Base-by-base conservation (phyloP, 192 early-diverging fungal genomes). In the Backusella westeae region DNA sequence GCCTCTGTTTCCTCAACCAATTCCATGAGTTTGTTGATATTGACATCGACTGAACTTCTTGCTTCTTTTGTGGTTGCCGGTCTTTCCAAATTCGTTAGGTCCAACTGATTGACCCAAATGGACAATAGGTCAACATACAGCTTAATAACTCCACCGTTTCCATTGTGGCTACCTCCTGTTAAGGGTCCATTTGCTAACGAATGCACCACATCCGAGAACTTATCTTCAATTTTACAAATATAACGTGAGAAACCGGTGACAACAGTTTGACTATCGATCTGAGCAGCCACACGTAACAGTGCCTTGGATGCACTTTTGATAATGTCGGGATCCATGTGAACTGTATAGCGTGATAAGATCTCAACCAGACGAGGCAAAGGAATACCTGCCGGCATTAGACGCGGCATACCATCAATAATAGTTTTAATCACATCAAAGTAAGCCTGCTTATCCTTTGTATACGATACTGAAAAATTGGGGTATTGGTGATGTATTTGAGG, bases 261-360 rank as follows among this genome's bases (percentile, higher is more conserved):
- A 0, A 85, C 85, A 8, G 77, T 85, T 38, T 87, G 85, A 0
- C 89, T 83, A 67, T 87, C 85, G 69, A 87, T 85, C n/a, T 89
- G 85, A 29, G 80, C 66, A 3, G 93, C 89, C 17, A 96, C 89
- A 9, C 96, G 84, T 23, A 87, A 66, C 32, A 96, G 75, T 0
- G 93, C 93, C 26, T 86, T 80, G 12, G 89, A 78, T 6, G 94
- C 84, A 4, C 91, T 88, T 0, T 84, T 86, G 5, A 93, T 90
- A 4, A 99, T 84, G 32, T 90, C 87, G 39, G 93, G 91, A 82
- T 99, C 96, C n/a, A 90, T 87, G 82, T 97, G 96, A 3, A 95
- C 84, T 0, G 92, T 88, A 70, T 94, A 98, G 34, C 91, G 84
- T 19, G 91, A 85, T 26, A 99, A 77, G 75, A 94, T 91, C 39